These are phyloP conservation scores for Eucalyptus cloeziana DNA, from an alignment of 345 rosid species.

Conservation along the genomic window DNA sequence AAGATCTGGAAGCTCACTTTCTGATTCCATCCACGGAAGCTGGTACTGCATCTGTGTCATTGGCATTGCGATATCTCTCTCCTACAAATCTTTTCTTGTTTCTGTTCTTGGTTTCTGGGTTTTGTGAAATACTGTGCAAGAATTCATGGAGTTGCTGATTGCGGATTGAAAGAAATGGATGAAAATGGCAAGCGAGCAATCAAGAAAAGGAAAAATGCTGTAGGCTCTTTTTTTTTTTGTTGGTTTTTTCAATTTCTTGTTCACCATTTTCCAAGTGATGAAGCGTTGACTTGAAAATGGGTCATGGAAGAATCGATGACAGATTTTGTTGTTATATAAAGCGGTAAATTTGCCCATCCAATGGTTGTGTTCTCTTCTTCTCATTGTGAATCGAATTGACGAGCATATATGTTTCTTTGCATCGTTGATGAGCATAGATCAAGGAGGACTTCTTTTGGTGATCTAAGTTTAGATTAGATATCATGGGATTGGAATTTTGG, in stretches of 20 bases:
- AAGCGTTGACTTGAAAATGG: neutral
- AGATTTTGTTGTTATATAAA: neutral
- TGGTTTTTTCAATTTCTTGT: neutral
- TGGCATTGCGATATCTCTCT: neutral
- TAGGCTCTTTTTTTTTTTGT: neutral
- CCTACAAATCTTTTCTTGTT: neutral
- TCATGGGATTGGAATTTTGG: neutral
- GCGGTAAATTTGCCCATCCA: neutral
- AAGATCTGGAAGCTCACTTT: constrained; percentile 93
- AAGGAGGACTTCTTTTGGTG: neutral
- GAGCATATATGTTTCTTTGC: neutral
- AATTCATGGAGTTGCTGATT: neutral
- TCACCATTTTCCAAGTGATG: neutral
- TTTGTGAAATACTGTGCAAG: neutral
- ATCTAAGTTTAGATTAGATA: neutral
- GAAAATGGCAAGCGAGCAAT: neutral
- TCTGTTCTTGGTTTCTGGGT: neutral
- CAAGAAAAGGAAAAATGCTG: neutral
- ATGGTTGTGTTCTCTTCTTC: neutral
- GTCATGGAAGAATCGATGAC: neutral
- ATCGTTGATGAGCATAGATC: neutral
- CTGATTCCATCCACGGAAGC: neutral
- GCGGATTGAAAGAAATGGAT: neutral
- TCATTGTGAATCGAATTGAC: neutral
- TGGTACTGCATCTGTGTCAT: neutral